Evolutionary conservation across 306 rosid species (phyloP).

Genomic region (Cucurbita pepo): DNA sequence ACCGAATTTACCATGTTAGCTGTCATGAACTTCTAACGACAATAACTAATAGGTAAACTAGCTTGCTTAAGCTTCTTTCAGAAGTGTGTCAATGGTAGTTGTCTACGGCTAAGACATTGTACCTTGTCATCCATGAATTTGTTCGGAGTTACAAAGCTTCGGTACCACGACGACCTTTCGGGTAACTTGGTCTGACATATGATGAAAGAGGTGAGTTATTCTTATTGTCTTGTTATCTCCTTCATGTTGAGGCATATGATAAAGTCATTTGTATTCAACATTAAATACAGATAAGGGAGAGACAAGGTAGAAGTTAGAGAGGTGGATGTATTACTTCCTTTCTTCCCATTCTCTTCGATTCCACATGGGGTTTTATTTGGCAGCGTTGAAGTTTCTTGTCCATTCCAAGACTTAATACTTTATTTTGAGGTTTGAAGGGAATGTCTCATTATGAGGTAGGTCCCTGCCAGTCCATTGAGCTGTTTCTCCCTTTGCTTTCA

Average conservation of each 20-base stretch:
- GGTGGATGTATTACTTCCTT: background rate
- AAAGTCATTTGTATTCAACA: background rate
- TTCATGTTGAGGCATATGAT: background rate
- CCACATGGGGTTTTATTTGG: conserved; percentile 1
- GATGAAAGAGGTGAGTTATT: background rate
- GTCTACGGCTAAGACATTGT: too few relatives aligned
- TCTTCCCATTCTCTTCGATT: background rate
- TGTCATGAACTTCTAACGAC: too few relatives aligned
- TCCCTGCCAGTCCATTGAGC: background rate
- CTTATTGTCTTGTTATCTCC: background rate
- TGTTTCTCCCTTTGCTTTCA: background rate
- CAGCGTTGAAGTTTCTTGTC: background rate
- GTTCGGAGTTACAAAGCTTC: too few relatives aligned
- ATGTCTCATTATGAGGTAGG: conserved; percentile 1
- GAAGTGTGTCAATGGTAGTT: too few relatives aligned
- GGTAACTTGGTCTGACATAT: background rate
- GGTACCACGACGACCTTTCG: too few relatives aligned
- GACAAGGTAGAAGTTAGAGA: background rate
- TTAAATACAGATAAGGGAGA: background rate
- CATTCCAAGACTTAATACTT: background rate
- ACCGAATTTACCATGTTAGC: too few relatives aligned
- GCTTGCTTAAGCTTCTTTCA: too few relatives aligned
- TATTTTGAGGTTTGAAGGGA: background rate
- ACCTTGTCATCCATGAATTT: too few relatives aligned
- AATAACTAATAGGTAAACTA: too few relatives aligned